Evolutionary conservation across 495 filamentous ascomycete genomes (phyloP).

Genomic region (Jackrogersella multiformis): DNA sequence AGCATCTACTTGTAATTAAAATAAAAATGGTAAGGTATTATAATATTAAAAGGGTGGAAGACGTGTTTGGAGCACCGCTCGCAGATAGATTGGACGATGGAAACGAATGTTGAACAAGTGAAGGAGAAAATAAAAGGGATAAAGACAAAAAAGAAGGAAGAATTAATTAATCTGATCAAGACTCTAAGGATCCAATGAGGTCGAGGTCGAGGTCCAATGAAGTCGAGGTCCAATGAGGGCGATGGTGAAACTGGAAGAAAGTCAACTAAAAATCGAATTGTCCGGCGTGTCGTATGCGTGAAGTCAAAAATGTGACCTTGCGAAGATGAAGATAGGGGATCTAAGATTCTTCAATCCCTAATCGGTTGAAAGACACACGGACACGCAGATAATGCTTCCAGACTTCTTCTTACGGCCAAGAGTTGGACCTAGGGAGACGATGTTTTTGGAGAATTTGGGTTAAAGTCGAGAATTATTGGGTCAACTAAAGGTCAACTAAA

Average conservation of each 20-base stretch:
- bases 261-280: not conserved
- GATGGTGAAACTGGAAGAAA: not conserved
- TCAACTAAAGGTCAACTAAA: not conserved
- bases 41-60: constrained; percentile 12
- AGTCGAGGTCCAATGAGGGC: not conserved
- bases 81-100: constrained; percentile 6
- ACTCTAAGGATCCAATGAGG: not conserved
- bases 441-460: constrained; percentile 23
- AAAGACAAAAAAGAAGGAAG: constrained; percentile 7
- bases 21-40: constrained; percentile 18
- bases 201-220: not conserved
- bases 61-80: constrained; percentile 31
- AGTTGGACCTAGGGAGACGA: constrained; percentile 15
- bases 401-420: constrained; percentile 1
- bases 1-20: constrained; percentile 22
- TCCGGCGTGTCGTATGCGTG: not conserved
- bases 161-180: not conserved
- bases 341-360: not conserved
- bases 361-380: not conserved
- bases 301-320: constrained; percentile 4
- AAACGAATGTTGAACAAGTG: constrained; percentile 10
- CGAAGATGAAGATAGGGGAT: not conserved
- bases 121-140: constrained; percentile 2
- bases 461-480: constrained; percentile 19
- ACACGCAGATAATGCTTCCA: not conserved